Conservation (phyloP, 2,329 filamentous ascomycete genomes). For the Mycosphaerella arachidis region DNA sequence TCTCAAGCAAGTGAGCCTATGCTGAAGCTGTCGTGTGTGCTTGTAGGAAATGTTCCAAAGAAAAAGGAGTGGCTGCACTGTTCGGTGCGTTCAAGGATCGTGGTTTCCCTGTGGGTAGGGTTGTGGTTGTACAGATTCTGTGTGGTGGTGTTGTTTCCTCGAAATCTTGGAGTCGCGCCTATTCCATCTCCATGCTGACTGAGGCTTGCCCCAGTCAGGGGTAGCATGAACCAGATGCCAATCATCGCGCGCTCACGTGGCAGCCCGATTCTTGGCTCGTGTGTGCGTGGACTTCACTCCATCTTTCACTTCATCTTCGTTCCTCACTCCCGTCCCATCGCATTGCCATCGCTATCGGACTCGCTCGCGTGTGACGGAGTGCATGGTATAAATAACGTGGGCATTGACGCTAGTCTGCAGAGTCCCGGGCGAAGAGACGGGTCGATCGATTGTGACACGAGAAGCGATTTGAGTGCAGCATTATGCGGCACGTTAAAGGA, state of each 20-base stretch:
- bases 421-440: too few species aligned
- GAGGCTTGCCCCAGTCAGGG: not conserved
- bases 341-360: too few species aligned
- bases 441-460: too few species aligned
- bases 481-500: too few species aligned
- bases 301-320: not conserved
- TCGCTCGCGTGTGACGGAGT: too few species aligned
- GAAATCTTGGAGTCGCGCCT: not conserved
- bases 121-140: not conserved
- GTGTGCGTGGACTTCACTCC: not conserved
- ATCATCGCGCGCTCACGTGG: not conserved
- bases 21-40: slow-evolving; percentile 1
- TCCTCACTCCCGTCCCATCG: too few species aligned
- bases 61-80: slow-evolving; percentile 7
- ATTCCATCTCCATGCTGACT: too few species aligned
- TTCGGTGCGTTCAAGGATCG: not conserved
- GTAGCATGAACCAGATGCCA: not conserved
- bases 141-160: not conserved
- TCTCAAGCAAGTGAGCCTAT: slow-evolving; percentile 2
- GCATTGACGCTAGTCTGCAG: too few species aligned
- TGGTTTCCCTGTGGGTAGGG: not conserved
- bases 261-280: not conserved
- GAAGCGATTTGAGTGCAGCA: too few species aligned
- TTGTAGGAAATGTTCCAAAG: not conserved
- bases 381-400: too few species aligned